Evolutionary conservation across 2,329 filamentous ascomycete species (phyloP).

Genomic region (Paecilomyces variotii): DNA sequence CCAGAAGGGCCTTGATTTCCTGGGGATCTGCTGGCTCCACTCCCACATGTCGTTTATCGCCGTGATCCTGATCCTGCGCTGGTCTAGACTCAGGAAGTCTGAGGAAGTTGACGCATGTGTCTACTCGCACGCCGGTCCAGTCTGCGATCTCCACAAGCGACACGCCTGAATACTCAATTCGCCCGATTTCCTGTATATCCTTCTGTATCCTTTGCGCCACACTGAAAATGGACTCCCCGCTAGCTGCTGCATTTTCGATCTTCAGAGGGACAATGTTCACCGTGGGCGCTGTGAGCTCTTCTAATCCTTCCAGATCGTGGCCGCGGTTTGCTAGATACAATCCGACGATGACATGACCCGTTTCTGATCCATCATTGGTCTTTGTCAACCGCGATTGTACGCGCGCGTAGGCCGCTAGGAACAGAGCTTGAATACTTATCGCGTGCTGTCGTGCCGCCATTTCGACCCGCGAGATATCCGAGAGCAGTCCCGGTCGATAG

Average conservation of each 20-base stretch:
- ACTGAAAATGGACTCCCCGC: constrained; percentile 31
- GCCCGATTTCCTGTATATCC: constrained; percentile 58
- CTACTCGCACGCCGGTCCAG: constrained; percentile 66
- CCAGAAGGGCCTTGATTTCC: not conserved
- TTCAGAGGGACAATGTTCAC: constrained; percentile 70
- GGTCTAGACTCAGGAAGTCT: constrained; percentile 39
- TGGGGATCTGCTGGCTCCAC: not conserved
- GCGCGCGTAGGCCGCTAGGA: constrained; percentile 64
- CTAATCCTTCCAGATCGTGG: constrained; percentile 42
- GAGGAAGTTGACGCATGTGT: constrained; percentile 77
- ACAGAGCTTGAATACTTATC: constrained; percentile 62
- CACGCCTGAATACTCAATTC: constrained; percentile 46
- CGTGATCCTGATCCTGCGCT: constrained; percentile 1
- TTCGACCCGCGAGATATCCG: constrained; percentile 35
- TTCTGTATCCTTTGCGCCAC: constrained; percentile 57
- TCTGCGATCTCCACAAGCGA: constrained; percentile 62
- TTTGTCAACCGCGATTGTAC: constrained; percentile 27
- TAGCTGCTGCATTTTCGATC: constrained; percentile 35
- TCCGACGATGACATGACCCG: constrained; percentile 54
- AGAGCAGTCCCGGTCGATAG: constrained; percentile 44
- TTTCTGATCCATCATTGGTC: constrained; percentile 4
- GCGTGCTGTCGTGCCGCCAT: constrained; percentile 42
- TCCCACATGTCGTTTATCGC: not conserved
- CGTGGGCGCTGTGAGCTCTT: constrained; percentile 56
- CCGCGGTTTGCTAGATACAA: constrained; percentile 76